Percentiles rank a stretch among this genome's conserved stretches.
Conservation (phyloP, 176 grass and related monocot species). For the Oryza meyeriana region DNA sequence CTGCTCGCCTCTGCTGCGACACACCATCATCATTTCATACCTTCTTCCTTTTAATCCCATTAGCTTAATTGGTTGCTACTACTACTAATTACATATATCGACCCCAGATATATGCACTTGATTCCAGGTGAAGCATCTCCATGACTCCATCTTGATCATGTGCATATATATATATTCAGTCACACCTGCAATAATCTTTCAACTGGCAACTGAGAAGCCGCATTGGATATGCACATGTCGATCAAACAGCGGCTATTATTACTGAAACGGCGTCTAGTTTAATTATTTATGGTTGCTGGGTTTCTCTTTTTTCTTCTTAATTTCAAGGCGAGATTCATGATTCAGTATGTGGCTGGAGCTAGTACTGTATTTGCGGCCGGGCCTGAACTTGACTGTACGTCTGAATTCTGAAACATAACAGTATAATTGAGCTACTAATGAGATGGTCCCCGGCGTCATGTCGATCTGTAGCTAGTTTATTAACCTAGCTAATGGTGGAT, state of each 20-base stretch:
- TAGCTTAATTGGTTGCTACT: background rate
- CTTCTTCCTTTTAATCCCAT: background rate
- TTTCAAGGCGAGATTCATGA: background rate
- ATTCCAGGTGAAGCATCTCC: background rate
- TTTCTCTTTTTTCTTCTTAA: background rate
- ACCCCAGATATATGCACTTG: background rate
- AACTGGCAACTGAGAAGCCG: background rate
- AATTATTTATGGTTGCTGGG: background rate
- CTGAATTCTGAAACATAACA: background rate
- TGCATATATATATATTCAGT: background rate
- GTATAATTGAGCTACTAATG: background rate
- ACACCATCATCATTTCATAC: conserved; percentile 22
- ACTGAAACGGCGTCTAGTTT: background rate
- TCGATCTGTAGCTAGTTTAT: background rate
- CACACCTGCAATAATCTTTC: background rate
- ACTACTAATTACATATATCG: background rate
- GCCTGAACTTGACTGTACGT: background rate
- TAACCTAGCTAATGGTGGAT: background rate
- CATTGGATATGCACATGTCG: background rate
- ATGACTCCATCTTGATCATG: background rate
- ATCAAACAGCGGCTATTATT: background rate
- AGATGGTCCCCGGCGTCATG: background rate
- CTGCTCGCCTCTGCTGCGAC: conserved; percentile 47
- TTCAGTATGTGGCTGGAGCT: background rate
- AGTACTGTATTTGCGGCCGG: background rate